phyloP scores from a whole-genome alignment of 129 eudicot species.

The Lactuca saligna region DNA sequence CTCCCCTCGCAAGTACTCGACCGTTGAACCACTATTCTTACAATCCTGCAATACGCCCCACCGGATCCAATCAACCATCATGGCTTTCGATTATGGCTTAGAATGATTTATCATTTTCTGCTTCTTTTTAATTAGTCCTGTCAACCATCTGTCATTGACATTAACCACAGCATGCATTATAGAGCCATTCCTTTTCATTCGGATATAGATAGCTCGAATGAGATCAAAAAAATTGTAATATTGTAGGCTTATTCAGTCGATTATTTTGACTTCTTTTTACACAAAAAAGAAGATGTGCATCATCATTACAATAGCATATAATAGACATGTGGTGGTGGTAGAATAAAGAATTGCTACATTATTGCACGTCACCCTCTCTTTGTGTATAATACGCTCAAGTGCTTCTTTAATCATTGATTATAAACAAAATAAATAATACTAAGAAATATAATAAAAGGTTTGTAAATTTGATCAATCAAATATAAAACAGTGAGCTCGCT shows the following conservation, averaged over 20 bases:
- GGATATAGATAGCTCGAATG: neutral
- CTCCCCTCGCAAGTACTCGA: neutral
- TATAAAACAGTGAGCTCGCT: neutral
- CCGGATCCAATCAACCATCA: constrained; percentile 15
- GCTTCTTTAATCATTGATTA: neutral
- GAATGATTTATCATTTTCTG: constrained; percentile 36
- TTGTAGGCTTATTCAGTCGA: neutral
- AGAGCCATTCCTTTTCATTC: constrained; percentile 9
- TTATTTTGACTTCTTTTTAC: constrained; percentile 2
- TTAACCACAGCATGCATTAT: constrained; percentile 20
- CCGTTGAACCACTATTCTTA: constrained; percentile 5
- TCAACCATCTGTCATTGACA: constrained; percentile 26
- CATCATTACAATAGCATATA: neutral
- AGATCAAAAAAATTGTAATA: neutral
- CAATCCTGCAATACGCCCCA: constrained; percentile 3
- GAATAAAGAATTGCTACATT: neutral
- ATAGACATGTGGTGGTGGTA: constrained; percentile 3
- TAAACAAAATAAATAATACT: neutral
- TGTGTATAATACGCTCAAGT: neutral
- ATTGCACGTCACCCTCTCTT: neutral
- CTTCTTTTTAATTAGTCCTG: constrained; percentile 19
- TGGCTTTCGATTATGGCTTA: constrained; percentile 17
- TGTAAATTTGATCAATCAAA: neutral
- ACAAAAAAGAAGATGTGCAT: neutral
- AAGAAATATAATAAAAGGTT: neutral